Evolutionary conservation across 2,329 filamentous ascomycete species (phyloP).

Genomic region (Talaromyces sp.): DNA sequence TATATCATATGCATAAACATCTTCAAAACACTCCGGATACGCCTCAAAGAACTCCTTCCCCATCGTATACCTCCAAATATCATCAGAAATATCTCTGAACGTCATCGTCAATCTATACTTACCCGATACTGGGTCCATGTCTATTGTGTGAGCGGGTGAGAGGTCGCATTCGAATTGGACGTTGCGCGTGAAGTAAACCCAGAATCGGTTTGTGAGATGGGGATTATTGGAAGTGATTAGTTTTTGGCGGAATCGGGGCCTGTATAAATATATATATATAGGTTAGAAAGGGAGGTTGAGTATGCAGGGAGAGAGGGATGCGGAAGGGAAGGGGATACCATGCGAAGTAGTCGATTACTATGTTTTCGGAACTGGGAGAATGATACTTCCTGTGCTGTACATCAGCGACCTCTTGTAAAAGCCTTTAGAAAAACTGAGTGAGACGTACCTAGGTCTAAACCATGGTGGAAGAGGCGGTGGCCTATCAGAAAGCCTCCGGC

Average conservation of each 20-base stretch:
- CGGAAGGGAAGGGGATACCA: not conserved
- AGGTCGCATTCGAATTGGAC: slow-evolving; percentile 1
- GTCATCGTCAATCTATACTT: slow-evolving; percentile 3
- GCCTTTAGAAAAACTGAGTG: too few species aligned
- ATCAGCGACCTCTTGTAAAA: not conserved
- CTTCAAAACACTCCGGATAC: slow-evolving; percentile 7
- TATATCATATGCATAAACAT: not conserved
- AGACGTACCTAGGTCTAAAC: slow-evolving; percentile 2
- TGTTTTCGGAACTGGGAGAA: not conserved
- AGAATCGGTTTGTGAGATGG: slow-evolving; percentile 5
- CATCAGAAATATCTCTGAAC: not conserved
- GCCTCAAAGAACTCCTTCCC: slow-evolving; percentile 1
- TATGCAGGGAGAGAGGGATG: not conserved
- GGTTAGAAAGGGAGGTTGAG: not conserved
- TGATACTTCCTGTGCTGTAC: not conserved
- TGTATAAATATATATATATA: not conserved
- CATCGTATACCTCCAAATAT: slow-evolving; percentile 5
- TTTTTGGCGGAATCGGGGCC: slow-evolving; percentile 9
- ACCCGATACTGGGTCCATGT: not conserved
- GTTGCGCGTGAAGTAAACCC: slow-evolving; percentile 6
- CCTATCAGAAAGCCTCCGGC: not conserved
- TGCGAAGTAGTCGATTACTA: slow-evolving; percentile 9
- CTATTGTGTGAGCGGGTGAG: not conserved
- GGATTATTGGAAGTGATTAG: slow-evolving; percentile 6
- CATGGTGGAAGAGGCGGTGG: slow-evolving; percentile 3